These are phyloP conservation scores for Tolypocladium amazonense DNA, from an alignment of 2,329 filamentous ascomycete genomes.

Conservation along the genomic window DNA sequence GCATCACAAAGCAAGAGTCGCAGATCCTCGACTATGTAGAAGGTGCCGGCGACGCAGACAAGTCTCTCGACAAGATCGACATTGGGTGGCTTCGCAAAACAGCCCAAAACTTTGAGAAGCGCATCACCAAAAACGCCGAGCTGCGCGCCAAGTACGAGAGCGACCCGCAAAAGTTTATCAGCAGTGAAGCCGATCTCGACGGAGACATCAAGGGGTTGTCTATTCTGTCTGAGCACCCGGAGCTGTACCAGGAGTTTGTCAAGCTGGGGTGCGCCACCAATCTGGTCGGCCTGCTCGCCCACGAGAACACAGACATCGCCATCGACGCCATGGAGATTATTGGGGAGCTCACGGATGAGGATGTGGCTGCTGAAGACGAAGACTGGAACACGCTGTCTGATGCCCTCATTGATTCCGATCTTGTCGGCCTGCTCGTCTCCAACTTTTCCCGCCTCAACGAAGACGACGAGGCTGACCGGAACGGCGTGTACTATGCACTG, in stretches of 20 bases:
- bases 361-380: constrained; percentile 68
- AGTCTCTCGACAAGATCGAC: constrained; percentile 66
- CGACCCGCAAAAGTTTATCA: constrained; percentile 75
- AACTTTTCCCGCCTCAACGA: constrained; percentile 78
- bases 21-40: constrained; percentile 86
- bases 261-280: constrained; percentile 62
- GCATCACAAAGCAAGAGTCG: constrained; percentile 70
- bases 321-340: constrained; percentile 86
- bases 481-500: constrained; percentile 78
- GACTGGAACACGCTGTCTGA: constrained; percentile 73
- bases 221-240: constrained; percentile 76
- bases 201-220: constrained; percentile 77
- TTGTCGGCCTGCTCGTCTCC: constrained; percentile 63
- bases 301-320: constrained; percentile 95
- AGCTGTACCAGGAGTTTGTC: constrained; percentile 72
- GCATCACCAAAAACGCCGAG: constrained; percentile 83
- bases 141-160: constrained; percentile 75
- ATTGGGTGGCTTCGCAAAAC: constrained; percentile 71
- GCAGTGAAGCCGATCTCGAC: constrained; percentile 80
- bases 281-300: constrained; percentile 71
- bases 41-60: constrained; percentile 22
- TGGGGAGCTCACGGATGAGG: constrained; percentile 85
- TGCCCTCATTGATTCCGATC: constrained; percentile 54
- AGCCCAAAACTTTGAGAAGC: constrained; percentile 77
- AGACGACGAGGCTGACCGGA: constrained; percentile 57